Conservation (phyloP, 139 green algal genomes). For the Nannochloris sp. region DNA sequence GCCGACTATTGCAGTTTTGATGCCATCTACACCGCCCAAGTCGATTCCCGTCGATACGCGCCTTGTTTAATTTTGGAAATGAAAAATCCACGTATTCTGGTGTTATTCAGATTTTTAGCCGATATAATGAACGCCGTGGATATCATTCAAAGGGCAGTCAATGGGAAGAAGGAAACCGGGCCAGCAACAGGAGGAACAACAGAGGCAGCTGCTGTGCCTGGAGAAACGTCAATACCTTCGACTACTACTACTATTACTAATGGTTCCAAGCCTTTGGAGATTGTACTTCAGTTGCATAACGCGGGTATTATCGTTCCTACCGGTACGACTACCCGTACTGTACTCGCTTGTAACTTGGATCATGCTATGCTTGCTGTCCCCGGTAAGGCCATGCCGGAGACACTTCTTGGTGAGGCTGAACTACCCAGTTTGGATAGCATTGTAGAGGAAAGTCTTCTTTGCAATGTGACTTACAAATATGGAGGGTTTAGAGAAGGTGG, state of each 20-base stretch:
- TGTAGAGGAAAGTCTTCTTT: constrained; percentile 18
- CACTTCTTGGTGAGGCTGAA: constrained; percentile 21
- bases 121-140: constrained; percentile 32
- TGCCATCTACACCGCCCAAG: constrained; percentile 14
- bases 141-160: constrained; percentile 29
- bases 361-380: constrained; percentile 33
- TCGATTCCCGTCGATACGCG: neutral
- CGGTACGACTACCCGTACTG: constrained; percentile 17
- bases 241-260: neutral
- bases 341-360: constrained; percentile 23
- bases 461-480: constrained; percentile 24
- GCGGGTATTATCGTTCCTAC: constrained; percentile 32
- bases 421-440: constrained; percentile 17
- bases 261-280: constrained; percentile 8
- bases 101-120: constrained; percentile 41
- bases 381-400: constrained; percentile 17
- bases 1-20: constrained; percentile 18
- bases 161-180: neutral
- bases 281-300: constrained; percentile 37
- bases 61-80: constrained; percentile 31
- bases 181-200: neutral
- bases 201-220: neutral
- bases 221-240: neutral
- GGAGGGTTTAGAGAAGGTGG: constrained; percentile 11
- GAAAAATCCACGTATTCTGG: constrained; percentile 36